Base-by-base conservation (phyloP, 1,284 basidiomycete genomes). In the Neotropicomus parvogracilis region DNA sequence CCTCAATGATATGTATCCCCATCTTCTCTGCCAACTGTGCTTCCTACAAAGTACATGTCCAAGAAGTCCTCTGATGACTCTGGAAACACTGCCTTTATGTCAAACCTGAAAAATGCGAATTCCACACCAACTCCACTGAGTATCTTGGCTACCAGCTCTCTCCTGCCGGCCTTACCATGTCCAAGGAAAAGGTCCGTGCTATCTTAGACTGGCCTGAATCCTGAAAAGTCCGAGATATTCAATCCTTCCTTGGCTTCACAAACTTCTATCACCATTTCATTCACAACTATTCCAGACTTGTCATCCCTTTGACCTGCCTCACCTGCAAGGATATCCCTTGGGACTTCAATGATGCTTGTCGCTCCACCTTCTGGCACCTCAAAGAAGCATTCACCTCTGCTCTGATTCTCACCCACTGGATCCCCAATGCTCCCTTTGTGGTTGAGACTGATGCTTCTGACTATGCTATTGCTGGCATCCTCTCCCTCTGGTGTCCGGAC, bases 91-190 rank as follows among this genome's bases (percentile, higher is more conserved):
- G 39, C 0, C 58, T 70, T 0, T 55, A 46, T 11, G 6, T 40
- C 13, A 68, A 70, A 27, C 29, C 50, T 0, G 50, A 57, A 32
- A 70, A 71, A 44, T 70, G 67, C 24, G 35, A 60, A 14, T 71
- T 64, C 40, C 40, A 58, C 19, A 14, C 38, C 0, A 10, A 44
- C 1, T 12, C 45, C 2, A 48, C 58, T 1, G 58, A 67, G 3
- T 75, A 68, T n/a, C 58, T 75, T 0, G 42, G 51, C 4, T 54
- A 36, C 6, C 4, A 16, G 0, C 40, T 54, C 3, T 36, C 19
- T 2, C 24, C 11, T 4, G 27, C 33, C 1, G 19, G 41, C 0
- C 29, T 48, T 3, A 34, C 36, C 1, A 54, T 54, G 47, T 21
- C 37, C 11, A 0, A 2, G 0, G n/a, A 49, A 5, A 54, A 46